Evolutionary conservation across 2,329 filamentous ascomycete species (phyloP).

Genomic region (Sclerotinia borealis): DNA sequence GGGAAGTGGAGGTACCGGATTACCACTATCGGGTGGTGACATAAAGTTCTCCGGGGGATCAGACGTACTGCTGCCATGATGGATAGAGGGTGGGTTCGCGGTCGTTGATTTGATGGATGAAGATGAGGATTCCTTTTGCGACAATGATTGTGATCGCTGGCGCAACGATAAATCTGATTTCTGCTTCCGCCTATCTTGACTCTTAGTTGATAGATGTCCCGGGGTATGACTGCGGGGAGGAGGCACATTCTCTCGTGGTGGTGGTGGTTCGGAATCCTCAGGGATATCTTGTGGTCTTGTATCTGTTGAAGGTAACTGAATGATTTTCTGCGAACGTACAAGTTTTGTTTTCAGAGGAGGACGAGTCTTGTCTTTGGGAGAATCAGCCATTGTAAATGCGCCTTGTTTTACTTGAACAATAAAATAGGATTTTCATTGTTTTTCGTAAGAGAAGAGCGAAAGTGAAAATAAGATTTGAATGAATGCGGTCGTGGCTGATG

Average conservation of each 20-base stretch:
- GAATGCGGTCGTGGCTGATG: constrained; percentile 7
- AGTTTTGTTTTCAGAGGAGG: constrained; percentile 39
- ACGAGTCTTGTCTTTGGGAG: constrained; percentile 29
- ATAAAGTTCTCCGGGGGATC: constrained; percentile 19
- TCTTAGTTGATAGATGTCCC: constrained; percentile 54
- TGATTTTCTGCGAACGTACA: constrained; percentile 50
- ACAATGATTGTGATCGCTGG: constrained; percentile 32
- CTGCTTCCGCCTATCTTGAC: constrained; percentile 35
- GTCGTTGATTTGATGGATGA: constrained; percentile 20
- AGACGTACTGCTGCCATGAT: constrained; percentile 17
- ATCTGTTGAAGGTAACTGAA: constrained; percentile 35
- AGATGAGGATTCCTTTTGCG: constrained; percentile 26
- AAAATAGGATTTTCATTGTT: constrained; percentile 11
- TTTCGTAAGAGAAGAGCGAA: not conserved
- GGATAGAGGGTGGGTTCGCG: constrained; percentile 18
- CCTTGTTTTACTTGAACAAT: constrained; percentile 19
- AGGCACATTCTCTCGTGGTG: constrained; percentile 23
- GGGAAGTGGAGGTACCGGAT: constrained; percentile 18
- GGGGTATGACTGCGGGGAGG: constrained; percentile 55
- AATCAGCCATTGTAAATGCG: constrained; percentile 33
- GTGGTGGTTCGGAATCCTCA: constrained; percentile 35
- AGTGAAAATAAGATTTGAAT: not conserved
- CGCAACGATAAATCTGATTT: constrained; percentile 28
- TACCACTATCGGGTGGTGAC: constrained; percentile 18
- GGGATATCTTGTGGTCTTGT: constrained; percentile 32